Evolutionary conservation across 306 rosid genomes (phyloP), one percentile per base, ranked within the genome.

Genomic region (Delonix regia): DNA sequence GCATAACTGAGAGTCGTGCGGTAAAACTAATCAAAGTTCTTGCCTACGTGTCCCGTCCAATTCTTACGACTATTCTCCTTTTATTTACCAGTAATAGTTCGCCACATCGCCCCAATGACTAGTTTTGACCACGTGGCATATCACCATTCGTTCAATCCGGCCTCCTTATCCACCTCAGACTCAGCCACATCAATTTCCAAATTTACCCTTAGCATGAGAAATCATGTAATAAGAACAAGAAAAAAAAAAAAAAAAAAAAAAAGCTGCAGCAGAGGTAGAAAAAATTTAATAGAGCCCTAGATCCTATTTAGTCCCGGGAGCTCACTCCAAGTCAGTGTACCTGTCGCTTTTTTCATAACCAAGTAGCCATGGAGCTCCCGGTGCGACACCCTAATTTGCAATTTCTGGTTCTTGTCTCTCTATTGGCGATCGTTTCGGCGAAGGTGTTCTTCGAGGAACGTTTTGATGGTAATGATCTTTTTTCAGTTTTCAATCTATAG

Each of bases 361-460:
- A 67, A 49, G 27, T n/a, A 13, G 53, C 90, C 79, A 96, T 96
- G 98, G 96, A 97, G 89, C 73, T 86, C 74, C 68, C 93, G 93
- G 88, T 80, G 73, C 85, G 85, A 7, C 82, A 84, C 97, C 92
- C 98, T 86, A 89, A 81, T 83, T 63, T 88, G 77, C 79, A 75
- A 57, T 83, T 87, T 75, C 85, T 93, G 73, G 21, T 85, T 83
- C 78, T 91, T 13, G 75, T 93, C 49, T 89, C 93, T 9, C 83
- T 93, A 12, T 59, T 93, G 38, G 84, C 92, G 2, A 16, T 87
- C 83, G 89, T 91, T 57, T 91, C 96, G 4, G 98, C 99, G 15
- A 96, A 87, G 77, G 94, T 93, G 22, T 88, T 87, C 91, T 93
- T 96, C 82, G 99, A 96, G 79, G 99, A 96, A 34, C 97, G 97